A percentile compares a stretch with the other conserved stretches of the same genome.
These are phyloP conservation scores for Andrographis paniculata DNA, from an alignment of 305 asterid species.

Conservation along the genomic window DNA sequence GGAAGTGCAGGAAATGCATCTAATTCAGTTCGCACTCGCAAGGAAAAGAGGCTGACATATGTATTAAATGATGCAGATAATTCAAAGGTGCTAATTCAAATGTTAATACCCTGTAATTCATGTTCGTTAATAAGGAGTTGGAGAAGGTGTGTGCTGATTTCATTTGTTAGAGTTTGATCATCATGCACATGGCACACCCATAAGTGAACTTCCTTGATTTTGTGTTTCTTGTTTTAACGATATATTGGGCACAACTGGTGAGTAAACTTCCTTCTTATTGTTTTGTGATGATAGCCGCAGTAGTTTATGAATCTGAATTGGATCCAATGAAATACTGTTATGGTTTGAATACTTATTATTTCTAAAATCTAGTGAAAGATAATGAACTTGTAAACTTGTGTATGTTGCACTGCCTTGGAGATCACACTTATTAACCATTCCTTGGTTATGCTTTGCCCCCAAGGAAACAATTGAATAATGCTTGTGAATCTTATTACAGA, in stretches of 20 bases:
- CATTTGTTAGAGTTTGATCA: background rate
- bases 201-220: no score
- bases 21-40: slow-evolving; percentile 67
- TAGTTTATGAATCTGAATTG: background rate
- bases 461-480: no score
- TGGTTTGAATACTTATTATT: background rate
- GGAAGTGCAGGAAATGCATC: slow-evolving; percentile 75
- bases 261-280: background rate
- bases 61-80: slow-evolving; percentile 74
- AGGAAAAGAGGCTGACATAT: slow-evolving; percentile 86
- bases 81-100: slow-evolving; percentile 46
- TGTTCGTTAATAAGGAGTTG: background rate
- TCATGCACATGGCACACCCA: no score
- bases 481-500: no score
- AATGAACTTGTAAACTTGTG: background rate
- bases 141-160: background rate
- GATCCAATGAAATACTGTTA: background rate
- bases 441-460: no score
- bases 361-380: background rate
- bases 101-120: slow-evolving; percentile 7
- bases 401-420: background rate
- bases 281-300: background rate
- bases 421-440: no score
- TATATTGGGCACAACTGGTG: background rate
- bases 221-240: background rate